These are phyloP conservation scores for Lippia alba DNA, from an alignment of 305 asterid genomes.

Conservation along the genomic window DNA sequence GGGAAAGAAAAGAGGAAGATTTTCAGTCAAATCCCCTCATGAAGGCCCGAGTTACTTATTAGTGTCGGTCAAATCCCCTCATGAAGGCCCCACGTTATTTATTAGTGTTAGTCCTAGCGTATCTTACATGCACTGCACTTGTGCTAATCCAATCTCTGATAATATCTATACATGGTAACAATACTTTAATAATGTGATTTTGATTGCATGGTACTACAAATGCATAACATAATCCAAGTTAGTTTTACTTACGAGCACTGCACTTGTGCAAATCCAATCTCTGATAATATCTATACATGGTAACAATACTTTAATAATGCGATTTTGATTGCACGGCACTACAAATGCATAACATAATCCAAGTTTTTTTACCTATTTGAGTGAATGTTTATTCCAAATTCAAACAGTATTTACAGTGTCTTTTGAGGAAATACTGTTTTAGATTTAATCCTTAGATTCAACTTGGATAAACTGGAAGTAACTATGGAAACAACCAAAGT, in stretches of 20 bases:
- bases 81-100: too few species aligned
- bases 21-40: too few species aligned
- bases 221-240: not conserved
- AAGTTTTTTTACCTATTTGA: not conserved
- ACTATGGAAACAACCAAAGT: slow-evolving; percentile 20
- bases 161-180: not conserved
- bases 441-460: slow-evolving; percentile 17
- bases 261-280: not conserved
- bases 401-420: slow-evolving; percentile 14
- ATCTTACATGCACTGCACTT: too few species aligned
- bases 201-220: too few species aligned
- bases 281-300: not conserved
- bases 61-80: too few species aligned
- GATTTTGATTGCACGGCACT: too few species aligned
- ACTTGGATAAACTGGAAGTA: not conserved
- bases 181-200: not conserved
- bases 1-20: too few species aligned
- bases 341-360: too few species aligned
- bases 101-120: too few species aligned
- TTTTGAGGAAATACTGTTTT: slow-evolving; percentile 10
- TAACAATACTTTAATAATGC: not conserved
- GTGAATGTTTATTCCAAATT: slow-evolving; percentile 6
- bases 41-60: too few species aligned
- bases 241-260: too few species aligned
- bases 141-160: not conserved